These are phyloP conservation scores for Rhodotorula paludigena DNA, from an alignment of 768 basidiomycete genomes.

Conservation along the genomic window DNA sequence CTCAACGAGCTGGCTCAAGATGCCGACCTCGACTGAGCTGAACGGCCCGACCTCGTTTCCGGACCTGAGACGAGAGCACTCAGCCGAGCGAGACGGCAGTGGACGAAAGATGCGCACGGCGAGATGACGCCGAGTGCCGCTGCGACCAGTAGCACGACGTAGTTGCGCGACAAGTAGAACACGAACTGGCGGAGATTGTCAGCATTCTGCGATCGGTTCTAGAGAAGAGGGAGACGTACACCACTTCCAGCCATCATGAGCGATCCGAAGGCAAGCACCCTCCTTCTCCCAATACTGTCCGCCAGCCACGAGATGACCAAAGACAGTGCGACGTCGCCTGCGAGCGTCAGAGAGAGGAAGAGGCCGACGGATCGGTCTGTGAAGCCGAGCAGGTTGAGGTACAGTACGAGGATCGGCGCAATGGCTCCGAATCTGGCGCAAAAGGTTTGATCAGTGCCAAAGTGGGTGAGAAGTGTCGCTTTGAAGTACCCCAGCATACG, in stretches of 20 bases:
- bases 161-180: constrained; percentile 6
- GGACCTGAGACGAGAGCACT: too few species aligned
- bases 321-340: constrained; percentile 44
- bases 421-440: constrained; percentile 31
- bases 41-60: constrained; percentile 11
- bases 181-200: constrained; percentile 1
- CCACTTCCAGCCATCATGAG: constrained; percentile 43
- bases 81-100: background rate
- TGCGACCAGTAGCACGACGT: background rate
- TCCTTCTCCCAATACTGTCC: constrained; percentile 42
- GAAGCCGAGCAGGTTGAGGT: constrained; percentile 42
- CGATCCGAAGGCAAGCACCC: constrained; percentile 41
- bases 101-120: background rate
- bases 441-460: background rate
- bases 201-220: background rate
- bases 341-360: constrained; percentile 45
- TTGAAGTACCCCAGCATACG: constrained; percentile 24
- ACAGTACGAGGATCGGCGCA: constrained; percentile 43
- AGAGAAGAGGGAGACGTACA: constrained; percentile 14
- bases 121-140: constrained; percentile 28
- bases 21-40: constrained; percentile 13
- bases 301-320: constrained; percentile 42
- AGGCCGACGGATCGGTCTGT: constrained; percentile 42
- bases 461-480: background rate
- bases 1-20: constrained; percentile 18